Evolutionary conservation across 2,329 filamentous ascomycete species (phyloP).

Genomic region (Cladosporium cucumerinum): DNA sequence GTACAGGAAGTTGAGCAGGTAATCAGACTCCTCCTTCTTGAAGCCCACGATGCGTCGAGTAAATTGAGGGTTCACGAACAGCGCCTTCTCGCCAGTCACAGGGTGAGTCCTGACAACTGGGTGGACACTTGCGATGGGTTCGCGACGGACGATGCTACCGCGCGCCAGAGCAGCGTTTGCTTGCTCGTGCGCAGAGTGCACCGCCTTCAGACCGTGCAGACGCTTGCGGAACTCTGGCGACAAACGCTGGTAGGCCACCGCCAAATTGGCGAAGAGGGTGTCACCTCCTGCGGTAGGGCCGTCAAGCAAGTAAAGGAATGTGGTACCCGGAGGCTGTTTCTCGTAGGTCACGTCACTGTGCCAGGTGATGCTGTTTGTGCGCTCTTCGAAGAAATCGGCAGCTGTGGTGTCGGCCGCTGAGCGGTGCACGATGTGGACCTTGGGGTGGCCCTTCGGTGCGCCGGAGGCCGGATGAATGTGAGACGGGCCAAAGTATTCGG

Average conservation of each 20-base stretch:
- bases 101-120: slow-evolving; percentile 80
- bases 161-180: slow-evolving; percentile 64
- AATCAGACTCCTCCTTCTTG: slow-evolving; percentile 84
- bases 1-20: slow-evolving; percentile 71
- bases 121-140: slow-evolving; percentile 71
- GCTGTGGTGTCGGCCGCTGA: slow-evolving; percentile 61
- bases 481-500: slow-evolving; percentile 73
- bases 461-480: slow-evolving; percentile 80
- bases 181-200: slow-evolving; percentile 79
- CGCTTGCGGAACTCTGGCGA: slow-evolving; percentile 75
- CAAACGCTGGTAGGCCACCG: slow-evolving; percentile 75
- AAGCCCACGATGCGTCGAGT: slow-evolving; percentile 76
- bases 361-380: slow-evolving; percentile 75
- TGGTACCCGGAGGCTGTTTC: slow-evolving; percentile 81
- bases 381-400: slow-evolving; percentile 61
- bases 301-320: slow-evolving; percentile 85
- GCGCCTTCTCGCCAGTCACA: slow-evolving; percentile 73
- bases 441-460: slow-evolving; percentile 67
- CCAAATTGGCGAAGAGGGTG: slow-evolving; percentile 77
- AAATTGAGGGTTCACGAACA: slow-evolving; percentile 82
- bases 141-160: slow-evolving; percentile 69
- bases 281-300: slow-evolving; percentile 76
- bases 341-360: slow-evolving; percentile 89
- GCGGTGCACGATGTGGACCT: slow-evolving; percentile 76
- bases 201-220: slow-evolving; percentile 74